These are phyloP conservation scores for Malus fusca DNA, from an alignment of 306 rosid genomes.

Conservation along the genomic window DNA sequence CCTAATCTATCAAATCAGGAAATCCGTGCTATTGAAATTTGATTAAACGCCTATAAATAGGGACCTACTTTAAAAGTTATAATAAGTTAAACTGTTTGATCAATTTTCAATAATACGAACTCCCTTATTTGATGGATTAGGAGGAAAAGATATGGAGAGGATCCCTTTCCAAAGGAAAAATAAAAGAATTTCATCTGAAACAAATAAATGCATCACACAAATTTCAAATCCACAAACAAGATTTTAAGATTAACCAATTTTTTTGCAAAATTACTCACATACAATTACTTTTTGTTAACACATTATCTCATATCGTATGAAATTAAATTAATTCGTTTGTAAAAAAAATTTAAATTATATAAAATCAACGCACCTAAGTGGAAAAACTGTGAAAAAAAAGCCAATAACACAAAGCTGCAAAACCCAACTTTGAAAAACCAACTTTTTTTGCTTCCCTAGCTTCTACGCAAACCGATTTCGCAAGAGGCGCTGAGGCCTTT, in stretches of 20 bases:
- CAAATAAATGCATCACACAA: neutral
- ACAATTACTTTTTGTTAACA: neutral
- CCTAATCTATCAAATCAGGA: too few species aligned
- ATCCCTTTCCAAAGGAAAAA: neutral
- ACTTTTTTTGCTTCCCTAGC: too few species aligned
- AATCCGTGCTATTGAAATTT: too few species aligned
- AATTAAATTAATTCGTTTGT: neutral
- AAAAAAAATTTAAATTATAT: neutral
- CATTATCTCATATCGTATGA: neutral
- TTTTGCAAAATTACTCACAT: neutral
- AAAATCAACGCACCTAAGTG: constrained; percentile 44
- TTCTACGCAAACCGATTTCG: too few species aligned
- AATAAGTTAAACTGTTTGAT: too few species aligned
- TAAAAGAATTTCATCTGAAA: neutral
- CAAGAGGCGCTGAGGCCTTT: too few species aligned
- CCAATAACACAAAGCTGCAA: too few species aligned
- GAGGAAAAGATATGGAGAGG: accelerated
- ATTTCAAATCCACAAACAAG: neutral
- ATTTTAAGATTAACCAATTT: neutral
- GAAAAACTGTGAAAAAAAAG: too few species aligned
- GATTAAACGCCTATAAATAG: too few species aligned
- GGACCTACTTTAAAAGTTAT: accelerated
- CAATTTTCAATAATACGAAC: too few species aligned
- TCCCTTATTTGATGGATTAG: too few species aligned
- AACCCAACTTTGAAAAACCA: too few species aligned